phyloP scores from a whole-genome alignment of 1,139 yeast species.

The Diutina mesorugosa region DNA sequence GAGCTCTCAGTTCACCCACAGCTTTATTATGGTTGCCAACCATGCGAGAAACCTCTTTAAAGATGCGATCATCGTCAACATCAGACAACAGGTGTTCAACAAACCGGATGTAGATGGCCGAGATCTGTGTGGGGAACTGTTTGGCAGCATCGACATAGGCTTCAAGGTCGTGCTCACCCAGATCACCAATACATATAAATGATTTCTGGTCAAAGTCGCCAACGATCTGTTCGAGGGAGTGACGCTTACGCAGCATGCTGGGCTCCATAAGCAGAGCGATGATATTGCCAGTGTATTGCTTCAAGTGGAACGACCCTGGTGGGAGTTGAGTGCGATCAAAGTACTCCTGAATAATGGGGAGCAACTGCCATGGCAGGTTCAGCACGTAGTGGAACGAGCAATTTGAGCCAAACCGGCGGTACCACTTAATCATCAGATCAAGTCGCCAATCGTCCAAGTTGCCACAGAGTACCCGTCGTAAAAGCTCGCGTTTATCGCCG shows the following conservation, averaged over 20 bases:
- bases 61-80: slow-evolving; percentile 28
- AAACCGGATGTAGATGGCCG: slow-evolving; percentile 72
- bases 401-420: slow-evolving; percentile 15
- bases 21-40: slow-evolving; percentile 4
- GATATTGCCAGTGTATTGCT: slow-evolving; percentile 75
- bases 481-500: slow-evolving; percentile 73
- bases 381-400: slow-evolving; percentile 82
- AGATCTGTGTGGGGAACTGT: slow-evolving; percentile 45
- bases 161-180: slow-evolving; percentile 91
- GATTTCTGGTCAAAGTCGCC: slow-evolving; percentile 65
- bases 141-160: slow-evolving; percentile 70
- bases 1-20: slow-evolving; percentile 7
- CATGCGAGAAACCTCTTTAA: slow-evolving; percentile 17
- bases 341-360: slow-evolving; percentile 50
- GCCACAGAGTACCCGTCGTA: slow-evolving; percentile 62
- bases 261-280: slow-evolving; percentile 78
- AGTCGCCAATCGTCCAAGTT: slow-evolving; percentile 56
- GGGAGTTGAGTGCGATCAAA: slow-evolving; percentile 50
- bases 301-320: slow-evolving; percentile 65
- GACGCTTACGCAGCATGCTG: slow-evolving; percentile 65
- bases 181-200: slow-evolving; percentile 83
- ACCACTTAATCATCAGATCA: slow-evolving; percentile 68
- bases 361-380: slow-evolving; percentile 89
- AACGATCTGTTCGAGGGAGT: slow-evolving; percentile 50
- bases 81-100: slow-evolving; percentile 60